A percentile compares a stretch with the other conserved stretches of the same genome.
These are phyloP conservation scores for Diacronema lutheri DNA, from an alignment of 78 protist species.

Conservation along the genomic window DNA sequence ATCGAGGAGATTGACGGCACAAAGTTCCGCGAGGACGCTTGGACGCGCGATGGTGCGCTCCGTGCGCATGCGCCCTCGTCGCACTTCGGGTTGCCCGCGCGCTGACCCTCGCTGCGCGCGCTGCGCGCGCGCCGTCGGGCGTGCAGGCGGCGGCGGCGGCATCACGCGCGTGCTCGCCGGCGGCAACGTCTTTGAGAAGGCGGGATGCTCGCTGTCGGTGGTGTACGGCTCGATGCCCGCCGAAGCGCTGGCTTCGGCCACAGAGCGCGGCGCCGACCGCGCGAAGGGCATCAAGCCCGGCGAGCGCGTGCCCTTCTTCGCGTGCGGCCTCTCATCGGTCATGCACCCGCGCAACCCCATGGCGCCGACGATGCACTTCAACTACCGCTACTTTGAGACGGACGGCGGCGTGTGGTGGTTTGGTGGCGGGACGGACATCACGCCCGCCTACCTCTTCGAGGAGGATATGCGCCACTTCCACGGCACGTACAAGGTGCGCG, in stretches of 20 bases:
- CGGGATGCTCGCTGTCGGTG: conserved; percentile 34
- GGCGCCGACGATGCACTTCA: conserved; percentile 65
- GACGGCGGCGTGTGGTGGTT: conserved; percentile 56
- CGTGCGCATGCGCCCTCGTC: neutral
- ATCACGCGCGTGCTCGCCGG: conserved; percentile 36
- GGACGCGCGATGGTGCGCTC: conserved; percentile 12
- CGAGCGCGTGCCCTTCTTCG: conserved; percentile 46
- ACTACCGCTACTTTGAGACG: conserved; percentile 61
- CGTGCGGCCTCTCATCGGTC: conserved; percentile 39
- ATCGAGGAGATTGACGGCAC: conserved; percentile 37
- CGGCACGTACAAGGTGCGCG: conserved; percentile 38
- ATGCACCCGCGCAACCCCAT: conserved; percentile 59
- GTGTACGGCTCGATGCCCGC: conserved; percentile 41
- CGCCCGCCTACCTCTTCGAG: conserved; percentile 40
- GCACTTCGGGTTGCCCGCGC: no score
- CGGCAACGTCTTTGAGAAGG: conserved; percentile 58
- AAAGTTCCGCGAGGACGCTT: conserved; percentile 24
- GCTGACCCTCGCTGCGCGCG: neutral
- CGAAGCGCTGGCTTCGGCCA: conserved; percentile 34
- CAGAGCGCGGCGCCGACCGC: conserved; percentile 22
- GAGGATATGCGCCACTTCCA: conserved; percentile 58
- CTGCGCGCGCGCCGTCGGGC: neutral
- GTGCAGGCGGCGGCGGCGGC: conserved; percentile 56
- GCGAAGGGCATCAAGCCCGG: neutral
- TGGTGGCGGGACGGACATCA: conserved; percentile 60